Percentiles rank a stretch among this genome's conserved stretches.
phyloP scores from a whole-genome alignment of 1,284 basidiomycete species.

The Entoloma clypeatum region DNA sequence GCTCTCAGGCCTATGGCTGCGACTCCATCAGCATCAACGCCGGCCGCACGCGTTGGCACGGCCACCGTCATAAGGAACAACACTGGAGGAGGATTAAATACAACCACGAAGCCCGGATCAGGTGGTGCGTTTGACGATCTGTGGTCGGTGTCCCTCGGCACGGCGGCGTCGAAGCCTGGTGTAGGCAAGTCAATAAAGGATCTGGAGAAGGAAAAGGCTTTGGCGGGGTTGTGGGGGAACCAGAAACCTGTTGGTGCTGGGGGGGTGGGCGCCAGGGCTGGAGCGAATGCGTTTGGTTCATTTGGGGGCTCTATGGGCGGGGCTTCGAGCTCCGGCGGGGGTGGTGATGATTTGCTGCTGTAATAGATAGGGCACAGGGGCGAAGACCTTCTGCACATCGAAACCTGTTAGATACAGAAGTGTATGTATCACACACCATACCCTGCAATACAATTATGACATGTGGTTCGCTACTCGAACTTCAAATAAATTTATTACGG shows the following conservation, averaged over 20 bases:
- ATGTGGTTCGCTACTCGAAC: no score
- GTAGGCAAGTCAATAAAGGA: conserved; percentile 80
- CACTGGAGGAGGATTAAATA: no score
- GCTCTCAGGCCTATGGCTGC: conserved; percentile 28
- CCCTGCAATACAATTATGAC: no score
- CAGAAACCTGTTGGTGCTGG: conserved; percentile 16
- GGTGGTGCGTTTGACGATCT: conserved; percentile 77
- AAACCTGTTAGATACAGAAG: no score
- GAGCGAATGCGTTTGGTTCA: conserved; percentile 43
- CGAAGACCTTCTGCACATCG: no score
- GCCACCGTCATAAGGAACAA: conserved; percentile 7
- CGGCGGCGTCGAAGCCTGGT: conserved; percentile 32
- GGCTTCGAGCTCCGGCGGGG: conserved; percentile 16
- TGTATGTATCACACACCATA: no score
- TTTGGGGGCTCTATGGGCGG: conserved; percentile 32
- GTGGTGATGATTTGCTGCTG: conserved; percentile 51
- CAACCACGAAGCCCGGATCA: conserved; percentile 18
- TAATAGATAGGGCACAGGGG: no score
- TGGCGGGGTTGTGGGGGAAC: conserved; percentile 75
- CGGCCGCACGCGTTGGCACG: conserved; percentile 11
- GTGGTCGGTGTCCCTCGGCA: conserved; percentile 81
- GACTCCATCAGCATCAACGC: conserved; percentile 20
- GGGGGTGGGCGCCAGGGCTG: conserved; percentile 21
- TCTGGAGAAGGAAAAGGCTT: conserved; percentile 81
- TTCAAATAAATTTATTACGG: no score